Evolutionary conservation across 257 asterid genomes (phyloP), one percentile per base, ranked within the genome.

Genomic region (Gardenia jasminoides): DNA sequence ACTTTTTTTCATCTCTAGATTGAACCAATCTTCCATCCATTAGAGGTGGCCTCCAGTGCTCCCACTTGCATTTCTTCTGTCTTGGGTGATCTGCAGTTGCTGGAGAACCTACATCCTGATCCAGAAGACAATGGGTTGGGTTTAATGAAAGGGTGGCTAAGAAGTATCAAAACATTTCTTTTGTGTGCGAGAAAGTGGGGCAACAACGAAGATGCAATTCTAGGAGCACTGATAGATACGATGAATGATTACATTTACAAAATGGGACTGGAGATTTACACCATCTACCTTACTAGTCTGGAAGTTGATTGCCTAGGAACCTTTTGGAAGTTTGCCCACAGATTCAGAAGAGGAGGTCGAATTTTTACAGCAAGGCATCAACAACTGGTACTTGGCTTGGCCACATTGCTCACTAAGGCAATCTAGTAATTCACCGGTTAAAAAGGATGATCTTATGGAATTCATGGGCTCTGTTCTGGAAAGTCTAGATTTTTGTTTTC

Each of bases 71-170:
- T 68, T 0, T 3, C 36, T 1, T 68, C 50, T 1, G 72, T n/a
- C 20, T 68, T 68, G 72, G 10, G 20, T 68, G 52, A 68, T 68
- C 72, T 68, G 72, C 50, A 33, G 50, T 43, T 33, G 22, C 72
- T 68, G 50, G 50, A 68, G n/a, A 22, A 19, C 67, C 3, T n/a
- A 13, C 41, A n/a, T 33, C 20, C 72, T 48, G 28, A 0, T 58
- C 20, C 1, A 1, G n/a, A 58, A 28, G 26, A 58, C 6, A 26
- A 28, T 5, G 69, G 33, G 7, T 3, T 65, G 36, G 39, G 69
- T 0, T 3, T 67, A 46, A 46, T 36, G 48, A 33, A 31, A n/a
- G 26, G 1, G 10, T 16, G n/a, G 43, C 48, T 67, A 6, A 33
- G 24, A n/a, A 31, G 9, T 33, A 47, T 68, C 26, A 39, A 12